These are phyloP conservation scores for Zymoseptoria crescenta DNA, from an alignment of 2,329 filamentous ascomycete genomes.

Conservation along the genomic window DNA sequence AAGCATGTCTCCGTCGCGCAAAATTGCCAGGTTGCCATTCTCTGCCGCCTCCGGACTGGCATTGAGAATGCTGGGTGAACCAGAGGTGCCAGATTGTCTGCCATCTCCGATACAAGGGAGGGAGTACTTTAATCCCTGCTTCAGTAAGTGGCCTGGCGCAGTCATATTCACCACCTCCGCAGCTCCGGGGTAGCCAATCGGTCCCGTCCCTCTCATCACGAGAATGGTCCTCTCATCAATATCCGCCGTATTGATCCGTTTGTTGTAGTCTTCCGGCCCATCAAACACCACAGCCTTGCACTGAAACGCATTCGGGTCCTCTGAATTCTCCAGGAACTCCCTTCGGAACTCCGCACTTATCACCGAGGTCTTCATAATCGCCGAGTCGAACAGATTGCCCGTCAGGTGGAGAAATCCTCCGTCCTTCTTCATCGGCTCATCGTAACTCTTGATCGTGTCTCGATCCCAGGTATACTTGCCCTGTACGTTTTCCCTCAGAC, in stretches of 20 bases:
- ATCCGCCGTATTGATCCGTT: conserved; percentile 23
- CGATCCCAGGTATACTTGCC: conserved; percentile 45
- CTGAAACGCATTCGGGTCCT: conserved; percentile 25
- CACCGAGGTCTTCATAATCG: conserved; percentile 27
- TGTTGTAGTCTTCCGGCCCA: conserved; percentile 25
- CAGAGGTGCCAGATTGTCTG: conserved; percentile 49
- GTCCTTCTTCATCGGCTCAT: conserved; percentile 40
- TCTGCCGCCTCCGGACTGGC: conserved; percentile 49
- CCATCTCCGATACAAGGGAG: conserved; percentile 47
- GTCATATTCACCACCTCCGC: conserved; percentile 30
- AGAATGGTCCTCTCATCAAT: conserved; percentile 25
- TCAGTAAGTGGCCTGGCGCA: conserved; percentile 22
- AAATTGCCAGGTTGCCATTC: conserved; percentile 46
- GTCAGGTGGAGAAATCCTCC: conserved; percentile 40
- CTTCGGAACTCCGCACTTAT: conserved; percentile 22
- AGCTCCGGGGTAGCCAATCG: conserved; percentile 25
- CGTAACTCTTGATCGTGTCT: conserved; percentile 39
- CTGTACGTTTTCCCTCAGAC: conserved; percentile 37
- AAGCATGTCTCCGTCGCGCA: conserved; percentile 44
- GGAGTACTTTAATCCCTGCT: conserved; percentile 34
- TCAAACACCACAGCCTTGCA: conserved; percentile 25
- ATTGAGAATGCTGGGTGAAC: conserved; percentile 49
- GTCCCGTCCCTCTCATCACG: conserved; percentile 26
- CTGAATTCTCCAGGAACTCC: conserved; percentile 21
- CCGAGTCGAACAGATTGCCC: conserved; percentile 26